A percentile compares a stretch with the other conserved stretches of the same genome.
Conservation (phyloP, 257 asterid species). For the Nicotiana tabacum region DNA sequence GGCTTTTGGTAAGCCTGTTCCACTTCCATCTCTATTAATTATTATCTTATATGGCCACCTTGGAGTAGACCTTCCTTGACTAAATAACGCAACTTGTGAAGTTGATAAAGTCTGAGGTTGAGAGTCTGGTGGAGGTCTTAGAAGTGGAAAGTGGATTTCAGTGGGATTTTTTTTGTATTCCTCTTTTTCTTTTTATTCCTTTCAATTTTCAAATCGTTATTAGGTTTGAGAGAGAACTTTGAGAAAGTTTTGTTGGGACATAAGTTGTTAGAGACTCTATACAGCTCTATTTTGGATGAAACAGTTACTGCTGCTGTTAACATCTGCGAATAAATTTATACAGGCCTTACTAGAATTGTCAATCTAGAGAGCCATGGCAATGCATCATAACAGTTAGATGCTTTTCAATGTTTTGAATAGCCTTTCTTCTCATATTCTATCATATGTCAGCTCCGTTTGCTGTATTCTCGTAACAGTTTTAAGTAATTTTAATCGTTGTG, state of each 20-base stretch:
- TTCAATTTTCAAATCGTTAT: neutral
- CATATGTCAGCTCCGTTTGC: neutral
- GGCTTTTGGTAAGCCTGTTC: neutral
- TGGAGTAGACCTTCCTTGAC: neutral
- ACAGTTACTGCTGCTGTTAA: neutral
- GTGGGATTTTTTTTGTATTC: neutral
- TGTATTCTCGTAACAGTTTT: neutral
- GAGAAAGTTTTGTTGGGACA: slow-evolving; percentile 2
- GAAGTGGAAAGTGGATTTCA: neutral
- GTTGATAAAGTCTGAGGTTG: neutral
- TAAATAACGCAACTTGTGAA: neutral
- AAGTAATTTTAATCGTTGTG: neutral
- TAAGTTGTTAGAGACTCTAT: neutral
- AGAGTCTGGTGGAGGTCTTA: neutral
- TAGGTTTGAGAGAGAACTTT: neutral
- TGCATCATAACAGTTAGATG: neutral
- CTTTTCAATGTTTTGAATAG: neutral
- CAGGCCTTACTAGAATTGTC: neutral
- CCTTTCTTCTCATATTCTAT: neutral
- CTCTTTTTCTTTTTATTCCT: neutral
- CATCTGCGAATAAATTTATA: neutral
- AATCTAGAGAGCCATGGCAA: neutral
- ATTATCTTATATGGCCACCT: neutral
- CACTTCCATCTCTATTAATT: neutral
- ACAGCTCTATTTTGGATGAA: slow-evolving; percentile 5